Evolutionary conservation across 2,329 filamentous ascomycete species (phyloP).

Genomic region (Aspergillus puulaauensis): DNA sequence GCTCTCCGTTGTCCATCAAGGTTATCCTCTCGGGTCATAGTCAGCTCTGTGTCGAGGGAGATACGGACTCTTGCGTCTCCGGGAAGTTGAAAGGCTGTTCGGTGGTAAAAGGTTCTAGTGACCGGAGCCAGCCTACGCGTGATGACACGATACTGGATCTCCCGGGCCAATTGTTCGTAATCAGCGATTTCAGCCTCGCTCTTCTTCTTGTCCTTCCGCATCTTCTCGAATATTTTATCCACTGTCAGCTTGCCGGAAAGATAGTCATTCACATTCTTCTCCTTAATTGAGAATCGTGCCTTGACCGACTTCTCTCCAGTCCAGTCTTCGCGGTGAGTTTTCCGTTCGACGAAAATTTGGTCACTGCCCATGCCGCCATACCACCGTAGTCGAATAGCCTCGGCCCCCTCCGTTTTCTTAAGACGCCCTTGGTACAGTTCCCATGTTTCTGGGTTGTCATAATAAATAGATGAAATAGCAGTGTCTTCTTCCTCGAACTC

Average conservation of each 20-base stretch:
- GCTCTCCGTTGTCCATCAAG: conserved; percentile 73
- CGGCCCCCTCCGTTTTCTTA: conserved; percentile 96
- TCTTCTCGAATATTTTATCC: conserved; percentile 91
- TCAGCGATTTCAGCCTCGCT: conserved; percentile 84
- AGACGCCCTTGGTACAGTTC: conserved; percentile 90
- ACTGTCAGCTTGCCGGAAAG: conserved; percentile 81
- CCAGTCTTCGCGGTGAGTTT: conserved; percentile 98
- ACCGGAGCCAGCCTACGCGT: conserved; percentile 85
- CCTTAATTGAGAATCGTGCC: conserved; percentile 89
- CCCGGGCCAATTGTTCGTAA: conserved; percentile 82
- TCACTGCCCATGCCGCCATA: conserved; percentile 96
- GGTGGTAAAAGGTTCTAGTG: conserved; percentile 95
- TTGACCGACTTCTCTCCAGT: conserved; percentile 99
- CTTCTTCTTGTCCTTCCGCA: conserved; percentile 92
- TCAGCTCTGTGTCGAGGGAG: conserved; percentile 92
- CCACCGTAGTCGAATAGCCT: conserved; percentile 94
- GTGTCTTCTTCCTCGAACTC: conserved; percentile 89
- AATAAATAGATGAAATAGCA: conserved; percentile 98
- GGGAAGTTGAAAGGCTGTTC: conserved; percentile 94
- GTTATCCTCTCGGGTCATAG: conserved; percentile 94
- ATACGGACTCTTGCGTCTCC: conserved; percentile 95
- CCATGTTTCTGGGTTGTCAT: conserved; percentile 91
- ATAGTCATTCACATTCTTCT: conserved; percentile 95
- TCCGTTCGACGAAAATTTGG: conserved; percentile 94
- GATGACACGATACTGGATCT: conserved; percentile 91